Conservation (phyloP, 352 stramenopile species). For the Phytophthora sojae region DNA sequence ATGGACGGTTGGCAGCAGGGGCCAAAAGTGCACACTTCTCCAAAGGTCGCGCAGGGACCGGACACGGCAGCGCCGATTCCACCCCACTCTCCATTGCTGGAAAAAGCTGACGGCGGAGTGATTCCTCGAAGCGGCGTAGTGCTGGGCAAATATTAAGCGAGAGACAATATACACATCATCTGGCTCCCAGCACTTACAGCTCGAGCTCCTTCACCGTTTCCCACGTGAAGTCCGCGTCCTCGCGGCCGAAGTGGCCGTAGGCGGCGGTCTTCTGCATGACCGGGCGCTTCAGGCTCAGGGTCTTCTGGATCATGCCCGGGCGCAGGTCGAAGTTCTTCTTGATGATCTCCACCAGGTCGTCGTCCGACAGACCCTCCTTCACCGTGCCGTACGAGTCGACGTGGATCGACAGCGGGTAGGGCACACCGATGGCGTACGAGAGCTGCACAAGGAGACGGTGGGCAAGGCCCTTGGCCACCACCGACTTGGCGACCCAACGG, state of each 20-base stretch:
- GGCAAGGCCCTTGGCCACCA: constrained; percentile 96
- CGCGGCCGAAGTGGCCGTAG: constrained; percentile 99
- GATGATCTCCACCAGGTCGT: constrained; percentile 97
- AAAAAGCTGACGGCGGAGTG: constrained; percentile 40
- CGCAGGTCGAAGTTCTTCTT: constrained; percentile 99
- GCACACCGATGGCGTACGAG: constrained; percentile 98
- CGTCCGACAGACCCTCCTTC: constrained; percentile 95
- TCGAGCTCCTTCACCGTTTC: constrained; percentile 96
- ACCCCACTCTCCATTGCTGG: constrained; percentile 38
- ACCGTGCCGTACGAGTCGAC: constrained; percentile 99
- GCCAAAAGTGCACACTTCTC: constrained; percentile 50
- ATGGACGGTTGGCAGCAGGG: constrained; percentile 54
- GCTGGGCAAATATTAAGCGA: constrained; percentile 54
- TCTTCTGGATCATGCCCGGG: constrained; percentile 98
- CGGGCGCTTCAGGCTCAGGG: constrained; percentile 97
- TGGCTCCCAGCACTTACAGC: constrained; percentile 52
- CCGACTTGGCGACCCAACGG: constrained; percentile 98
- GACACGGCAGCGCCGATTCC: constrained; percentile 41
- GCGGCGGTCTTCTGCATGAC: constrained; percentile 99
- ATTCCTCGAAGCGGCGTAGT: constrained; percentile 31
- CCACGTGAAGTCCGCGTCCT: constrained; percentile 99
- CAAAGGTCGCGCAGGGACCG: constrained; percentile 15
- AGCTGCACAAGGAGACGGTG: constrained; percentile 97
- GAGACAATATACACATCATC: constrained; percentile 46
- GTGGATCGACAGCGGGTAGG: constrained; percentile 97